Base-by-base conservation (phyloP, 331 rosid species). In the Saraca asoca region DNA sequence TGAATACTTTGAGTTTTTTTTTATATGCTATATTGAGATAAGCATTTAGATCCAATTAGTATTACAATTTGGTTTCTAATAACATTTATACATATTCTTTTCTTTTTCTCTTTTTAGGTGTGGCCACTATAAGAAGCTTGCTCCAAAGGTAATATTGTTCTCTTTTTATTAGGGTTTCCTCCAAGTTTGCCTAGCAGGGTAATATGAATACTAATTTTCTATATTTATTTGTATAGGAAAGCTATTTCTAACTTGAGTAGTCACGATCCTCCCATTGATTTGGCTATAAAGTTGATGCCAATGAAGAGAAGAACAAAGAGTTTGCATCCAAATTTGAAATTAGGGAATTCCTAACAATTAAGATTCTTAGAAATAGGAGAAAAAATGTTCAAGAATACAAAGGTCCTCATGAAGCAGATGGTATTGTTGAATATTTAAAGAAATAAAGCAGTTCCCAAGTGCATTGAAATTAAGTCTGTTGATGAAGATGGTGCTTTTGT, bases 251-350 rank as follows among this genome's bases (percentile, higher is more conserved):
- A 86, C 64, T 78, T 94, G 84, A 90, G 93, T 55, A 83, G 68
- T 48, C 82, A 81, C 12, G 90, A 90, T 42, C 90, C 99, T 66
- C 86, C 92, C 0, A 18, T 94, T 61, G 46, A 73, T 76, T 80
- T 90, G 73, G 99, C 97, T 18, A n/a, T n/a, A 94, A 94, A 81
- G 78, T 94, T 17, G 91, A 94, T 73, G 94, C 90, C 35, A 81
- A 75, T 45, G 97, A 90, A 5, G 91, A 83, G 58, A 78, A 43
- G 41, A 94, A 90, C 77, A 80, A 7, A 37, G 96, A 58, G 6
- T 71, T 94, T 54, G 95, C 96, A 0, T 0, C 76, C 0, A 75
- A 87, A 35, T 88, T 49, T 51, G 92, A 86, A 0, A 69, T 88
- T 34, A 68, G 2, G 80, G 96, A 94, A 39, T 94, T 75, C 83